A percentile compares a stretch with the other conserved stretches of the same genome.
Evolutionary conservation across 2,329 filamentous ascomycete genomes (phyloP).

Genomic region (Ambrosiella xylebori): DNA sequence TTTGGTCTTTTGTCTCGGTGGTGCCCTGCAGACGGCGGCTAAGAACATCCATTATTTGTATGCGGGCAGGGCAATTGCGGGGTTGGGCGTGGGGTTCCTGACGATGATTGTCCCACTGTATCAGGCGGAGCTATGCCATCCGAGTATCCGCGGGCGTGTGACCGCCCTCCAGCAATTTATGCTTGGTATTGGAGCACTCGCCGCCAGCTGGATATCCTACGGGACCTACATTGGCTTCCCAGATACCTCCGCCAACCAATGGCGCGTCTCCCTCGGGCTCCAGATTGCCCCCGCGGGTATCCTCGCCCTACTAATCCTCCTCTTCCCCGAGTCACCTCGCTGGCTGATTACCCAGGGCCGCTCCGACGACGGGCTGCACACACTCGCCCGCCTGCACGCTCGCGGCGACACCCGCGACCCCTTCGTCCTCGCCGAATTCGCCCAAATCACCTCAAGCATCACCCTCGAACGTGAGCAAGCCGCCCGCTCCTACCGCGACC

Average conservation of each 20-base stretch:
- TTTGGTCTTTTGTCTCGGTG: slow-evolving; percentile 54
- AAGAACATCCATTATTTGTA: slow-evolving; percentile 42
- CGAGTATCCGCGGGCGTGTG: slow-evolving; percentile 57
- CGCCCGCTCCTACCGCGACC: slow-evolving; percentile 52
- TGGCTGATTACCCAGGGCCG: slow-evolving; percentile 61
- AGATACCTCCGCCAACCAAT: slow-evolving; percentile 19
- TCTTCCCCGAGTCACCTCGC: slow-evolving; percentile 54
- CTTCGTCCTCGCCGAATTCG: slow-evolving; percentile 57
- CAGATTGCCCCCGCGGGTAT: slow-evolving; percentile 53
- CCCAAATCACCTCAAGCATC: slow-evolving; percentile 51
- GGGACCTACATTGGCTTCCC: slow-evolving; percentile 23
- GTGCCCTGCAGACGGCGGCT: slow-evolving; percentile 56
- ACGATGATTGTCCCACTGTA: slow-evolving; percentile 40
- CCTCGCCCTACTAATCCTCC: slow-evolving; percentile 43
- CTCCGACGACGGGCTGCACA: slow-evolving; percentile 45
- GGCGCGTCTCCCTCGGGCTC: slow-evolving; percentile 38
- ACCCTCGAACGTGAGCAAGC: slow-evolving; percentile 48
- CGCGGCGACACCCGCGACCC: slow-evolving; percentile 47
- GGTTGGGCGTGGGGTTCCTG: slow-evolving; percentile 35
- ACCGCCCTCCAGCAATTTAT: slow-evolving; percentile 70
- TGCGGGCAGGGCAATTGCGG: slow-evolving; percentile 51
- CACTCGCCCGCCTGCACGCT: slow-evolving; percentile 52
- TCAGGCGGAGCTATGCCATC: slow-evolving; percentile 65
- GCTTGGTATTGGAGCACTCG: slow-evolving; percentile 57
- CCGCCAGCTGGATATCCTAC: slow-evolving; percentile 58